Base-by-base conservation (phyloP, 805 yeast genomes). In the Starmerella bombi region DNA sequence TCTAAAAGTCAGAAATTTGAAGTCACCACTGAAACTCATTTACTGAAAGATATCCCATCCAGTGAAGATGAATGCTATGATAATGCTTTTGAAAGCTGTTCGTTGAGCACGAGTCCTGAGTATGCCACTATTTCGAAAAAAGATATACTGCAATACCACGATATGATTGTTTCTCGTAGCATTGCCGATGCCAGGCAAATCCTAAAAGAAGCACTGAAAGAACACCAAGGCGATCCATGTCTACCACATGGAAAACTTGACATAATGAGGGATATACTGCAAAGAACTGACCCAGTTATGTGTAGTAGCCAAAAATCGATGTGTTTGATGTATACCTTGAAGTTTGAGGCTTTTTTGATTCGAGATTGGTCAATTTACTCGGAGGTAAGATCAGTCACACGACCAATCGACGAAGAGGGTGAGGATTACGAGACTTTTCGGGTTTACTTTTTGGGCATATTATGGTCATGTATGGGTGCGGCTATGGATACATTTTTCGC, bases 401-500 rank as follows among this genome's bases (percentile, higher is more conserved):
- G 67, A 21, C 70, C 76, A 1, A 57, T 53, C 30, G 79, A 73
- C 48, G 76, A 74, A 41, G 67, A 69, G 1, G 45, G 51, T 9
- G 54, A 63, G 32, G 65, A 67, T 2, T 62, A 59, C 33, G 76
- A 74, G 42, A 72, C 76, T 4, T 51, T 71, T 40, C 62, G 80
- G 36, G 72, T 69, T 5, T 74, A 73, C 56, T 58, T 66, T n/a
- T 55, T 74, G 22, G 72, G 72, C 2, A 50, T 69, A 2, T 50
- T 71, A 38, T 72, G 74, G 73, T 67, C 72, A 3, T 57, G 70
- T 15, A 59, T 72, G 34, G 79, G 78, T 28, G 65, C 73, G 38
- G 75, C 67, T 41, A 64, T 75, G 57, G 74, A 73, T 56, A 64
- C 72, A 39, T 71, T 75, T 52, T 77, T 77, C 55, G 65, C 71